Conservation (phyloP, 2,329 filamentous ascomycete genomes). For the Ilyonectria destructans region DNA sequence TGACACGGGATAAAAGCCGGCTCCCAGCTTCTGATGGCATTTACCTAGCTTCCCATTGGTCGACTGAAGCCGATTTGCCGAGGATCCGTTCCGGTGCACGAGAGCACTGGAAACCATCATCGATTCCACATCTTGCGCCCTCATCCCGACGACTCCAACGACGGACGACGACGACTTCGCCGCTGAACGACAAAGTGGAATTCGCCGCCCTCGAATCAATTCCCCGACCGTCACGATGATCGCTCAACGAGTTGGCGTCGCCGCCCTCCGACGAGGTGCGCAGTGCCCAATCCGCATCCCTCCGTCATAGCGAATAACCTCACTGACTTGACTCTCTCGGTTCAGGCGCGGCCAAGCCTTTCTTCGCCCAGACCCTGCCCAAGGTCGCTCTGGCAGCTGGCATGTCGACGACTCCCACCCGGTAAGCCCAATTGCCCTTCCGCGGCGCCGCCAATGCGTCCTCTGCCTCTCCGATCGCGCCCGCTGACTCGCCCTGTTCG, state of each 20-base stretch:
- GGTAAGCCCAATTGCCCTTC: conserved; percentile 56
- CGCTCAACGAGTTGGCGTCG: conserved; percentile 71
- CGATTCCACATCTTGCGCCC: background rate
- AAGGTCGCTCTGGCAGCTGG: conserved; percentile 62
- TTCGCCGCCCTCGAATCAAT: conserved; percentile 26
- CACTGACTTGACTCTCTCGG: conserved; percentile 30
- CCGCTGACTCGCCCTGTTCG: conserved; percentile 20
- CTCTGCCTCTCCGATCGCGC: conserved; percentile 8
- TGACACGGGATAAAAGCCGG: no score
- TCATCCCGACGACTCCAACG: conserved; percentile 32
- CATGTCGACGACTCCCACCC: conserved; percentile 62
- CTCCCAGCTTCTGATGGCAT: no score
- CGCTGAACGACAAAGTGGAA: conserved; percentile 40
- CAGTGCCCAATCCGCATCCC: conserved; percentile 26
- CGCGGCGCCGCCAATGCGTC: background rate
- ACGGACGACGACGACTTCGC: conserved; percentile 41
- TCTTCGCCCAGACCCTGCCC: conserved; percentile 65
- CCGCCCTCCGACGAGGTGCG: conserved; percentile 73
- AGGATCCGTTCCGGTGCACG: background rate
- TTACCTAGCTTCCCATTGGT: no score
- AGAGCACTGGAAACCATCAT: background rate
- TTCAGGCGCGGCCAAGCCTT: conserved; percentile 62
- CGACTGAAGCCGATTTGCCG: background rate
- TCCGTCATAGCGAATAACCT: conserved; percentile 39
- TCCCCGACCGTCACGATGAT: conserved; percentile 62